Evolutionary conservation across 331 rosid species (phyloP), one percentile per base, ranked within the genome.

Genomic region (Malus hybrid): DNA sequence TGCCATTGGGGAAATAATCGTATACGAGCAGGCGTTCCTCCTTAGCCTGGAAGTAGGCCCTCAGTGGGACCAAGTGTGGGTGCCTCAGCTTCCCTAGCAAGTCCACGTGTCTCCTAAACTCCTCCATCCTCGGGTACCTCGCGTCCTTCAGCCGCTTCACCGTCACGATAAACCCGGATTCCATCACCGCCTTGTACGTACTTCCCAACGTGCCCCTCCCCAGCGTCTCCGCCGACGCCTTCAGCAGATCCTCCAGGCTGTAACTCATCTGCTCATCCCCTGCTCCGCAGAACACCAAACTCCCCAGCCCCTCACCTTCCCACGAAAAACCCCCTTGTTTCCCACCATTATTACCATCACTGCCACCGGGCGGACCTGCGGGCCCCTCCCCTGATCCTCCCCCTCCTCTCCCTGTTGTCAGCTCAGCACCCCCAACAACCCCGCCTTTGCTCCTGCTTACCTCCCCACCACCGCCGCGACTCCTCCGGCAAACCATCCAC

Each of bases 11-110:
- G 76, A 93, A 93, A 62, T 91, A 93, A 76, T 93, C 98, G 80
- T 87, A 93, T 5, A 91, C 98, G 14, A 93, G 87, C 72, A 93
- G 83, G 20, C 98, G 87, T 80, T 93, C 98, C 66, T 91, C 98
- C 82, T 90, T 93, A 15, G 98, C 98, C 80, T 93, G 98, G 29
- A 93, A 93, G 68, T 89, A 93, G 9, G 98, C 98, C 76, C 98
- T 85, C 6, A 93, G 93, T 24, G 98, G 96, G 34, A 93, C 98
- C 24, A 24, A 24, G 24, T 24, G 24, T 24, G 24, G 24, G 24
- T 24, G 24, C 24, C 24, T 24, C 24, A 24, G 24, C 24, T 24
- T 24, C 24, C 24, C 24, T 24, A 24, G 24, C 24, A 24, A 24
- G 24, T 24, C 24, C 24, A 24, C 24, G 24, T 24, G 24, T 24